Conservation (phyloP, 2,329 filamentous ascomycete species). For the Clarireedia sp. region DNA sequence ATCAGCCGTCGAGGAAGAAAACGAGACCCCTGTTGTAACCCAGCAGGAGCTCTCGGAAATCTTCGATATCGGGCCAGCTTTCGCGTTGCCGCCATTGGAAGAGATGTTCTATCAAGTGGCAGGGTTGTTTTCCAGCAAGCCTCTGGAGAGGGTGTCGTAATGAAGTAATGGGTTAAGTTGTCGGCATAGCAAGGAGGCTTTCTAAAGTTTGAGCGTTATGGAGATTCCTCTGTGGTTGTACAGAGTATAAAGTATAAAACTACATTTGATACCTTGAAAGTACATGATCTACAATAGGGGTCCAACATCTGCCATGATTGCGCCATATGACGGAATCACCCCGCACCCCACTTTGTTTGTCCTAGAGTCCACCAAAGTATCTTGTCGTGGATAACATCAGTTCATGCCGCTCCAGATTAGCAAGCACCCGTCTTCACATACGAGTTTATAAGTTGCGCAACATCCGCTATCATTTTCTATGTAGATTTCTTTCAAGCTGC, state of each 20-base stretch:
- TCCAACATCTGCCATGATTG: not conserved
- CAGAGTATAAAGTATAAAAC: conserved; percentile 9
- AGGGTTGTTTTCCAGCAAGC: conserved; percentile 52
- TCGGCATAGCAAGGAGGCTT: conserved; percentile 14
- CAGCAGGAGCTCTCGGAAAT: conserved; percentile 61
- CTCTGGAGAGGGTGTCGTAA: conserved; percentile 26
- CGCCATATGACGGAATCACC: conserved; percentile 4
- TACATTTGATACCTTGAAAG: conserved; percentile 4
- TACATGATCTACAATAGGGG: not conserved
- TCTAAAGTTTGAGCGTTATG: conserved; percentile 14
- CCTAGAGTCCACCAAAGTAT: not conserved
- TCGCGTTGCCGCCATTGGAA: conserved; percentile 62
- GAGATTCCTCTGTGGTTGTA: conserved; percentile 9
- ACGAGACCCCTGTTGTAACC: conserved; percentile 53
- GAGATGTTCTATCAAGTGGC: conserved; percentile 71
- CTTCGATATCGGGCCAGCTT: conserved; percentile 61
- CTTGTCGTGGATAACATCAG: not conserved
- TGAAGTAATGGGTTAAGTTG: conserved; percentile 8
- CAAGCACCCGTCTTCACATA: no score
- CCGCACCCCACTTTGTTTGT: conserved; percentile 7
- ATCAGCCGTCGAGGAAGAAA: conserved; percentile 38
- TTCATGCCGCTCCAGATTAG: not conserved
- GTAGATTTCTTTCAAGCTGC: not conserved
- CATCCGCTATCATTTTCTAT: not conserved
- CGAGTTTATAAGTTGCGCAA: not conserved